Percentiles rank a stretch among this genome's conserved stretches.
Conservation (phyloP, 768 basidiomycete species). For the Mycena crocata region DNA sequence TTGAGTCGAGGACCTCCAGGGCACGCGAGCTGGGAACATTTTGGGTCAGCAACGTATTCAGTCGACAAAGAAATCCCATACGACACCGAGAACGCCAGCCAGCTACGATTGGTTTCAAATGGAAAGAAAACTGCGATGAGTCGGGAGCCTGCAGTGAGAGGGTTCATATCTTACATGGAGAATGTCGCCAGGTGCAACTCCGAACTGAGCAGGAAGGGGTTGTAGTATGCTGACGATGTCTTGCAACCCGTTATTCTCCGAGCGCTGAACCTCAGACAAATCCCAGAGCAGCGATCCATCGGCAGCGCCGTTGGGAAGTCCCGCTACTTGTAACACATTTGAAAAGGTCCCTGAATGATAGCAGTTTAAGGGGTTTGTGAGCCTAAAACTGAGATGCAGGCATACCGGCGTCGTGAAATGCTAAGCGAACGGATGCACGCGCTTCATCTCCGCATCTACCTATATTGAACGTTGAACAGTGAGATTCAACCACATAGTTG, state of each 20-base stretch:
- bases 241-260: slow-evolving; percentile 29
- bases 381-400: not conserved
- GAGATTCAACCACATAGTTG: not conserved
- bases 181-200: slow-evolving; percentile 31
- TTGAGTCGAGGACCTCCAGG: slow-evolving; percentile 31
- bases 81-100: slow-evolving; percentile 26
- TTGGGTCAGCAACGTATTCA: no score
- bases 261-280: slow-evolving; percentile 17
- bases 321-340: not conserved
- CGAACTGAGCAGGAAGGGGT: slow-evolving; percentile 29
- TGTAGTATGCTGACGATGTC: slow-evolving; percentile 19
- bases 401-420: slow-evolving; percentile 35
- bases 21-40: slow-evolving; percentile 23
- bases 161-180: slow-evolving; percentile 20
- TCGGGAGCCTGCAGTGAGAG: not conserved
- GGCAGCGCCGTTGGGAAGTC: slow-evolving; percentile 24
- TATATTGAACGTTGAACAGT: not conserved
- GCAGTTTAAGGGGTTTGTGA: not conserved
- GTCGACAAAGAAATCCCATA: no score
- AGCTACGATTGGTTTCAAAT: no score
- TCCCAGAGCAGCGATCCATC: slow-evolving; percentile 30
- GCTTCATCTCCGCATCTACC: slow-evolving; percentile 28
- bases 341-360: slow-evolving; percentile 25
- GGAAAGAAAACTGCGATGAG: not conserved
- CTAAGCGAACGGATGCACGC: slow-evolving; percentile 24